Percentiles rank a stretch among this genome's conserved stretches.
Evolutionary conservation across 169 alveolate genomes (phyloP).

Genomic region (Cryptosporidium meleagridis): DNA sequence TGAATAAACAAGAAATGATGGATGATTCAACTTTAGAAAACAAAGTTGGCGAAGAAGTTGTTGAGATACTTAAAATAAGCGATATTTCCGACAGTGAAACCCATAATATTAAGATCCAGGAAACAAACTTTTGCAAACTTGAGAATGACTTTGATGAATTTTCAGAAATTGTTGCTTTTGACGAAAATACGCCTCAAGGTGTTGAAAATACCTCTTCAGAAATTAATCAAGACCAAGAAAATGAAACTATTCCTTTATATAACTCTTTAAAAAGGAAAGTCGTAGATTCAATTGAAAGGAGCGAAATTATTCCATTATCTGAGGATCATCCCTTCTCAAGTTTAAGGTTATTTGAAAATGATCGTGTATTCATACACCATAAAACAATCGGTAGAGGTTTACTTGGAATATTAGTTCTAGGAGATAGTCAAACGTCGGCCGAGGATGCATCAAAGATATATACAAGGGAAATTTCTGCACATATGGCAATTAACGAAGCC

Average conservation of each 20-base stretch:
- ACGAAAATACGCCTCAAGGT: not conserved
- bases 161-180: constrained; percentile 42
- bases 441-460: constrained; percentile 68
- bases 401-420: constrained; percentile 56
- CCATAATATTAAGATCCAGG: constrained; percentile 12
- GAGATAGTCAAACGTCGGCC: constrained; percentile 43
- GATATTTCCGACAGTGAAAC: constrained; percentile 41
- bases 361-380: constrained; percentile 39
- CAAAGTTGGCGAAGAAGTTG: constrained; percentile 49
- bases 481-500: constrained; percentile 73
- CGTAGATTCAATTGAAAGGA: constrained; percentile 68
- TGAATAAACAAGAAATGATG: not conserved
- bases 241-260: constrained; percentile 42
- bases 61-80: not conserved
- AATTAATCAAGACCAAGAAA: not conserved
- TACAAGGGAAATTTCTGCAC: constrained; percentile 73
- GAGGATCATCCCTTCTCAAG: constrained; percentile 64
- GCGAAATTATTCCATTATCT: constrained; percentile 18
- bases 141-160: constrained; percentile 51
- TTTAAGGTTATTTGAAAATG: constrained; percentile 48
- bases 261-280: constrained; percentile 54
- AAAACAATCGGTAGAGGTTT: constrained; percentile 64
- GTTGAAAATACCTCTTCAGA: not conserved
- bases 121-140: constrained; percentile 4
- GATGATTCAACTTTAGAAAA: constrained; percentile 19